A percentile compares a stretch with the other conserved stretches of the same genome.
Conservation (phyloP, 768 basidiomycete species). For the Agaricus subrufescens region DNA sequence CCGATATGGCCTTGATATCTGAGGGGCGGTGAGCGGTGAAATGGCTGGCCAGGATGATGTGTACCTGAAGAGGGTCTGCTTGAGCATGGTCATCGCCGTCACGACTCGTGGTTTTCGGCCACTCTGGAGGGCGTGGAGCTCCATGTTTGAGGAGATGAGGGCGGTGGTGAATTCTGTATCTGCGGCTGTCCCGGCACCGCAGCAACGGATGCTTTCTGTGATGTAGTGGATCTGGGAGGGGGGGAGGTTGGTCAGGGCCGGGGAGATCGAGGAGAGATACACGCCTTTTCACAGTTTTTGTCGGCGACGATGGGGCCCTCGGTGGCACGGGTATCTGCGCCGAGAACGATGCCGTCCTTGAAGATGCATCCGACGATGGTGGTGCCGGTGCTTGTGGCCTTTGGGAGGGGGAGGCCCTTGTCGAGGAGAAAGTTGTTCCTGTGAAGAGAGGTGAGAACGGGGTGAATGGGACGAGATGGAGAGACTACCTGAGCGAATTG, state of each 20-base stretch:
- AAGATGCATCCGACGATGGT: conserved; percentile 97
- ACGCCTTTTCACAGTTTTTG: conserved; percentile 99
- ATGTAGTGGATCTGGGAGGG: conserved; percentile 87
- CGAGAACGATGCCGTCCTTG: conserved; percentile 88
- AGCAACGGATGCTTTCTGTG: conserved; percentile 92
- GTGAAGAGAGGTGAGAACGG: background rate
- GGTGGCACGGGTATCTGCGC: conserved; percentile 95
- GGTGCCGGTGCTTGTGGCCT: conserved; percentile 90
- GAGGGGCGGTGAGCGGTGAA: background rate
- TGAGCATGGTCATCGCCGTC: conserved; percentile 98
- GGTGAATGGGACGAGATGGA: background rate
- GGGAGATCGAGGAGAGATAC: background rate
- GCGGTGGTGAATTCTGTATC: conserved; percentile 96
- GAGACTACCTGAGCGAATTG: conserved; percentile 58
- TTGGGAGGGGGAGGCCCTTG: conserved; percentile 71
- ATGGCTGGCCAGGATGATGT: background rate
- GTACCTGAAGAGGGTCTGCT: conserved; percentile 89
- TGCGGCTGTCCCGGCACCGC: conserved; percentile 98
- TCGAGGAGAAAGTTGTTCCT: conserved; percentile 72
- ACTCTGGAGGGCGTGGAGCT: conserved; percentile 85
- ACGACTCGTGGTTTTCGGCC: conserved; percentile 91
- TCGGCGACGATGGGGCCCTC: conserved; percentile 93
- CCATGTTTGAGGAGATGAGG: conserved; percentile 93
- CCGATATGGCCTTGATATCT: conserved; percentile 94
- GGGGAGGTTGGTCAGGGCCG: background rate